Evolutionary conservation across 2,329 filamentous ascomycete genomes (phyloP), one percentile per base, ranked within the genome.

Genomic region (Nigrospora sphaerica): DNA sequence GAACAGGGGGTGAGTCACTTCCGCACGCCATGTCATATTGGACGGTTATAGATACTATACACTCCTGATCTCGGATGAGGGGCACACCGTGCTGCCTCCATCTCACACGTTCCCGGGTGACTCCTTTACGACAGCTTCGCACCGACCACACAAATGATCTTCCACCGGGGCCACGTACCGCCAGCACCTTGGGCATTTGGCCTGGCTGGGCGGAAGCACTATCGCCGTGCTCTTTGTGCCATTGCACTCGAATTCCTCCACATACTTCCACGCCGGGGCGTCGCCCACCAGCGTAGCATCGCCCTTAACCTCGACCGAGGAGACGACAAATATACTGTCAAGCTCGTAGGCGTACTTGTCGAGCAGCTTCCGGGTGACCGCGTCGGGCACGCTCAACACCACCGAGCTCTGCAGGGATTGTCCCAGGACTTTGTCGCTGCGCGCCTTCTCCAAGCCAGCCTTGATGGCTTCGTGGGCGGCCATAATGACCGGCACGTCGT

Each of bases 161-260:
- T 84, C 75, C 41, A 67, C 66, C n/a, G 77, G 71, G n/a, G 86
- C 83, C 19, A 86, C 75, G 63, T 88, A 95, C 51, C 86, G 80
- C 93, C 93, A 98, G 68, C 93, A 98, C 43, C 93, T 75, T 1
- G 80, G 75, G 62, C 93, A 98, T 65, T 97, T 98, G 40, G 74
- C 67, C 12, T 72, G 58, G 54, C 56, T 62, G 1, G 78, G 78
- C 47, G 78, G 73, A 43, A 74, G 54, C 18, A 75, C 71, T 52
- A 68, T 65, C 18, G 71, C 72, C 31, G 55, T 66, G 32, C 67
- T 68, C 48, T 53, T 54, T 6, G 49, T 45, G 23, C 61, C 70
- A 35, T 60, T 57, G 2, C 71, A 62, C 52, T 72, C 70, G 44
- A 78, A 71, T 11, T 63, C 60, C 43, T 66, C 67, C 6, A 52